Percentiles rank a stretch among this genome's conserved stretches.
phyloP scores from a whole-genome alignment of 768 basidiomycete genomes.

The Auriscalpium microsporum region DNA sequence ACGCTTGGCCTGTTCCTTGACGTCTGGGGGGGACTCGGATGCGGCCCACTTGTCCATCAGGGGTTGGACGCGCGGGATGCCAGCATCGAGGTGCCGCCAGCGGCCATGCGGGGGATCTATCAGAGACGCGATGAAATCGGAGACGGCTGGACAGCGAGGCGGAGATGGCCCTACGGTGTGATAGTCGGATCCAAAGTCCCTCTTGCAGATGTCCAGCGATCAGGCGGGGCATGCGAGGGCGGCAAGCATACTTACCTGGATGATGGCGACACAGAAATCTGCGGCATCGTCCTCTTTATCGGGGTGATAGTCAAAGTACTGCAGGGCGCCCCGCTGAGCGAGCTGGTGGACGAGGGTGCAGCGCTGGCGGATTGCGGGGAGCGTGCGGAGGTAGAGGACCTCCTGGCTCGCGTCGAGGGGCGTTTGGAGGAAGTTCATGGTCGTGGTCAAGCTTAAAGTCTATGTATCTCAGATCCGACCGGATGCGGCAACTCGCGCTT shows the following conservation, averaged over 20 bases:
- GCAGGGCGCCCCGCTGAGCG: conserved; percentile 61
- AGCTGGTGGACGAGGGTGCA: conserved; percentile 74
- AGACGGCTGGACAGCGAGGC: neutral
- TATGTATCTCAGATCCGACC: neutral
- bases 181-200: conserved; percentile 73
- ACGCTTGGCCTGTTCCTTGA: conserved; percentile 57
- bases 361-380: conserved; percentile 85
- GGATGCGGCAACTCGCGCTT: neutral
- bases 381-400: conserved; percentile 69
- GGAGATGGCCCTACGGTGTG: conserved; percentile 37
- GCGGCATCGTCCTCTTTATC: conserved; percentile 64
- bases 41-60: conserved; percentile 50
- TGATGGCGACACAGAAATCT: conserved; percentile 67
- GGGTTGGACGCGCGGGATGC: conserved; percentile 52
- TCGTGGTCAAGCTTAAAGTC: neutral
- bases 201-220: conserved; percentile 29
- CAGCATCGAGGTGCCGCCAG: conserved; percentile 82
- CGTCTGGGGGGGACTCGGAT: conserved; percentile 32
- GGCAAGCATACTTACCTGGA: conserved; percentile 45
- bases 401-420: conserved; percentile 24
- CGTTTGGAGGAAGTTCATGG: conserved; percentile 8
- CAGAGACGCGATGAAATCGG: too few relatives aligned
- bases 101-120: conserved; percentile 82
- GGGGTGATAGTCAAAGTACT: conserved; percentile 83
- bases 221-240: neutral